These are phyloP conservation scores for Trichoderma harzianum DNA, from an alignment of 2,329 filamentous ascomycete genomes.

Conservation along the genomic window DNA sequence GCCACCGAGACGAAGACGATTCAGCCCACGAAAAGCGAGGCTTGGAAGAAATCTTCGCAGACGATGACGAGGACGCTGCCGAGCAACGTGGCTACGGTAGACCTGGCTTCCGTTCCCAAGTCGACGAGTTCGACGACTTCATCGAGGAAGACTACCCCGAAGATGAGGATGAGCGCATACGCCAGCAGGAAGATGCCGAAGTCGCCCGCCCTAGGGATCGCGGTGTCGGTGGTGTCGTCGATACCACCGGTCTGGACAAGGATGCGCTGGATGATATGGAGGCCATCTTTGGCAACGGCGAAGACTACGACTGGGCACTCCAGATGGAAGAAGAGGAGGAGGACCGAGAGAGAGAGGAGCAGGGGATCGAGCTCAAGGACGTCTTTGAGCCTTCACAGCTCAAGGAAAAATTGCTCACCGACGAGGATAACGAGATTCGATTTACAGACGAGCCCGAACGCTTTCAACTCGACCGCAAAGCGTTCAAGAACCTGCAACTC, in stretches of 20 bases:
- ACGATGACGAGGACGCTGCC: slow-evolving; percentile 77
- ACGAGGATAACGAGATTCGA: slow-evolving; percentile 89
- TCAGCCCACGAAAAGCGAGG: slow-evolving; percentile 63
- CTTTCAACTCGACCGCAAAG: slow-evolving; percentile 85
- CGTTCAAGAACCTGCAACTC: slow-evolving; percentile 79
- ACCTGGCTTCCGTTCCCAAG: slow-evolving; percentile 55
- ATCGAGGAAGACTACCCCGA: slow-evolving; percentile 95
- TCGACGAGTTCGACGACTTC: slow-evolving; percentile 88
- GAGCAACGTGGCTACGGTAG: slow-evolving; percentile 52
- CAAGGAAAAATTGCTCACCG: slow-evolving; percentile 89
- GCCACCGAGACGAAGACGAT: slow-evolving; percentile 72
- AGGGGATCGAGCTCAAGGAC: slow-evolving; percentile 89
- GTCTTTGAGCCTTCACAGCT: slow-evolving; percentile 97
- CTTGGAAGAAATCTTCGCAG: slow-evolving; percentile 90
- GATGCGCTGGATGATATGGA: slow-evolving; percentile 94
- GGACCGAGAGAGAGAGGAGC: slow-evolving; percentile 72
- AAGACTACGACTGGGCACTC: slow-evolving; percentile 93
- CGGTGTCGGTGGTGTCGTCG: slow-evolving; percentile 66
- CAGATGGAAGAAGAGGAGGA: slow-evolving; percentile 85
- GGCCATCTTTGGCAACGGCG: slow-evolving; percentile 90
- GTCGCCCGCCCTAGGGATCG: slow-evolving; percentile 76
- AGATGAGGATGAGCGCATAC: slow-evolving; percentile 74
- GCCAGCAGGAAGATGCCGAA: slow-evolving; percentile 79
- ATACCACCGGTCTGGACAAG: slow-evolving; percentile 83
- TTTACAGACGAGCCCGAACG: slow-evolving; percentile 87